Evolutionary conservation across 345 rosid genomes (phyloP).

Genomic region (Stellera chamaejasme): DNA sequence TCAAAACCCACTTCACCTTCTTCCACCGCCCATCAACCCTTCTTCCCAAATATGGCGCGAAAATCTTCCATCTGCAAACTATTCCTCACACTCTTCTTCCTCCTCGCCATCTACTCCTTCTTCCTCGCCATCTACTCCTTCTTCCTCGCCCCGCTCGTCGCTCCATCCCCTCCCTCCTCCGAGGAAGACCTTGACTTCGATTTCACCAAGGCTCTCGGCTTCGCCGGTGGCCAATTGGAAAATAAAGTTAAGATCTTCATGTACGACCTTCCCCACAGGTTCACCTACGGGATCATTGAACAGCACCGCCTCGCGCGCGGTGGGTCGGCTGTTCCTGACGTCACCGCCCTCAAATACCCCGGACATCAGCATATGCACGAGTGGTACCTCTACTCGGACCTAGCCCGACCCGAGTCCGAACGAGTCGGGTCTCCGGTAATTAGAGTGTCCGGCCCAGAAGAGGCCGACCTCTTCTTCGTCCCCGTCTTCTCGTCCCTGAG

Average conservation of each 20-base stretch:
- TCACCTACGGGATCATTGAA: constrained; percentile 74
- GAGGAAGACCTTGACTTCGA: constrained; percentile 16
- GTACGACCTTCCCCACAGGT: constrained; percentile 75
- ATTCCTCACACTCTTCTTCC: constrained; percentile 30
- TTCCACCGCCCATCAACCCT: constrained; percentile 5
- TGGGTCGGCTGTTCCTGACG: constrained; percentile 31
- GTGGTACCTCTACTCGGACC: constrained; percentile 80
- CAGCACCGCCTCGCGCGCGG: constrained; percentile 78
- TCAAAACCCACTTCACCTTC: constrained; percentile 9
- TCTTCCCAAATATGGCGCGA: constrained; percentile 47
- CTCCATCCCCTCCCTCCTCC: constrained; percentile 21
- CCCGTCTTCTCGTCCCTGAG: constrained; percentile 87
- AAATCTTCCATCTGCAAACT: constrained; percentile 70
- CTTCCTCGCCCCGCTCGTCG: constrained; percentile 35
- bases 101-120: constrained; percentile 54
- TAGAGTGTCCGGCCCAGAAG: constrained; percentile 60
- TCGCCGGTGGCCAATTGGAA: constrained; percentile 2
- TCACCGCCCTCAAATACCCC: constrained; percentile 57
- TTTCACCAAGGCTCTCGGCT: constrained; percentile 10
- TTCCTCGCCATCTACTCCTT: constrained; percentile 62
- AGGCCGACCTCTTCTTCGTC: constrained; percentile 82
- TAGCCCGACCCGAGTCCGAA: constrained; percentile 44
- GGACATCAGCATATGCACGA: constrained; percentile 99
- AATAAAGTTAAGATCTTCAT: constrained; percentile 45
- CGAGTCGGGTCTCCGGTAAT: constrained; percentile 54